A percentile compares a stretch with the other conserved stretches of the same genome.
phyloP scores from a whole-genome alignment of 2,329 filamentous ascomycete species.

The Cadophora sp. region DNA sequence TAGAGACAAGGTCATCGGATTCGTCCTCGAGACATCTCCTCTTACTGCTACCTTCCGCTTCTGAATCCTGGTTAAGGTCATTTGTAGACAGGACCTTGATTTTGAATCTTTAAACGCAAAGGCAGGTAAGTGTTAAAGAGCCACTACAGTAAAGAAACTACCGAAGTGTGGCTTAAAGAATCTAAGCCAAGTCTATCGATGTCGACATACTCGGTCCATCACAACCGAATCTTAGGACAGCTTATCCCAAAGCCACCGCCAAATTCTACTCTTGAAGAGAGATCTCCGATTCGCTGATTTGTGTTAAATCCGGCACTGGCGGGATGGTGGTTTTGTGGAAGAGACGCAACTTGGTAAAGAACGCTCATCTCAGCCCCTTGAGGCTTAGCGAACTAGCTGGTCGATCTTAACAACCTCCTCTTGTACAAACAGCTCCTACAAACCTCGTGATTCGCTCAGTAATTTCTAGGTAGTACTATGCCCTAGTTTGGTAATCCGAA shows the following conservation, averaged over 20 bases:
- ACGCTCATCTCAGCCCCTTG: neutral
- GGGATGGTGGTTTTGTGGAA: conserved; percentile 3
- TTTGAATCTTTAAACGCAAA: too few species aligned
- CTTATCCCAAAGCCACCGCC: neutral
- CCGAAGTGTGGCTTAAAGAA: neutral
- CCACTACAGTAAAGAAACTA: neutral
- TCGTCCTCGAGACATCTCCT: neutral
- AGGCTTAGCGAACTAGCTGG: neutral
- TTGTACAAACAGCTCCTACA: neutral
- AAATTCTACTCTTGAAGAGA: too few species aligned
- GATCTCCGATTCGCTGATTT: neutral
- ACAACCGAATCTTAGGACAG: neutral
- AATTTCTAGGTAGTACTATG: neutral
- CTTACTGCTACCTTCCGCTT: neutral
- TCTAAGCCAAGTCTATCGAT: neutral
- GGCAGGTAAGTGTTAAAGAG: neutral
- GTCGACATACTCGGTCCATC: neutral
- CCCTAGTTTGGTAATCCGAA: neutral
- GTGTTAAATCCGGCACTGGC: neutral
- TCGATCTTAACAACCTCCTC: neutral
- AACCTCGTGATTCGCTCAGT: neutral
- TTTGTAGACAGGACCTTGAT: neutral
- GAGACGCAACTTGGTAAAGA: neutral
- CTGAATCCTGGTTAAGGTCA: neutral
- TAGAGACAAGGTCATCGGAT: conserved; percentile 6